Evolutionary conservation across 208 protist genomes (phyloP).

Genomic region (Leishmania guyanensis): DNA sequence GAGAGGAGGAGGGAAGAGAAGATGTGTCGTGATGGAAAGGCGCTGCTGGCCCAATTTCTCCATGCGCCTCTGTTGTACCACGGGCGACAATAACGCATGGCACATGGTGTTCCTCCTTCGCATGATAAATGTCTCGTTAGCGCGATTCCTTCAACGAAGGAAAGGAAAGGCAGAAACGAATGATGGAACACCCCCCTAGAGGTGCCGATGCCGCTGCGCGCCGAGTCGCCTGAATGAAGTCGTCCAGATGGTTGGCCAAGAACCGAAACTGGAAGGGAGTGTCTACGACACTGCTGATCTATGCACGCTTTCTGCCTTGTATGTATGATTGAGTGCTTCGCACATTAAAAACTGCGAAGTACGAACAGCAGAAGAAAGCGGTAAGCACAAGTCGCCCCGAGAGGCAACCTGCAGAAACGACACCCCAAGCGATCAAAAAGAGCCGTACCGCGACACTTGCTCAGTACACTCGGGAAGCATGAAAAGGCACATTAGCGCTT

Average conservation of each 20-base stretch:
- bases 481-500: too few relatives aligned
- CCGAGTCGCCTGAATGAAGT: constrained; percentile 2
- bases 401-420: neutral
- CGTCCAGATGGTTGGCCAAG: neutral
- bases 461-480: neutral
- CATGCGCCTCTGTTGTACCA: neutral
- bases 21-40: neutral
- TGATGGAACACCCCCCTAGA: neutral
- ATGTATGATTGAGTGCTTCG: neutral
- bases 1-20: neutral
- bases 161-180: neutral
- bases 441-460: neutral
- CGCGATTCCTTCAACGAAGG: neutral
- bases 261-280: neutral
- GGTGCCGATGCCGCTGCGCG: neutral
- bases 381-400: neutral
- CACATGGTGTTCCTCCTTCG: neutral
- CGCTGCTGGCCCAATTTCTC: neutral
- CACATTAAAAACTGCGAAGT: neutral
- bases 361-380: constrained; percentile 3
- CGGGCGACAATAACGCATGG: neutral
- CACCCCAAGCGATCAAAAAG: neutral
- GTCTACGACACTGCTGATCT: neutral
- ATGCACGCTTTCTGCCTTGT: too few relatives aligned
- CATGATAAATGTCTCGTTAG: neutral